Evolutionary conservation across 2,329 filamentous ascomycete species (phyloP), one percentile per base, ranked within the genome.

Genomic region (Polytolypa hystricis): DNA sequence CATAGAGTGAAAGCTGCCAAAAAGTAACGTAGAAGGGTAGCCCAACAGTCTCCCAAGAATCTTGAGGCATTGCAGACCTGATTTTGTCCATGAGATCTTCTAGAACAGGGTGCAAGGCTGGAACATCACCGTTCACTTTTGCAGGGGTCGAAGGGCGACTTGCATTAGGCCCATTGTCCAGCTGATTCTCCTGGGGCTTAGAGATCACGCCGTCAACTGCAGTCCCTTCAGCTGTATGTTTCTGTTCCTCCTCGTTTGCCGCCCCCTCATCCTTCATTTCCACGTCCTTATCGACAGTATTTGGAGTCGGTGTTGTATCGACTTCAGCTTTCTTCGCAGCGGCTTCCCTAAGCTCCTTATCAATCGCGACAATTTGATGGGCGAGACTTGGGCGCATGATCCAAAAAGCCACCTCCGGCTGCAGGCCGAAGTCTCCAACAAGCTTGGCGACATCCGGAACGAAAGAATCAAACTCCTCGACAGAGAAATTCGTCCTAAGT

Each of bases 21-120:
- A 98, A 98, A 0, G 82, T 83, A 29, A 83, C 76, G 52, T 85
- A 95, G 55, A 95, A 89, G 19, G 83, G 77, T 1, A 85, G 70
- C 29, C 77, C 86, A 35, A 95, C 72, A 33, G 74, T 74, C 8
- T 74, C 66, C 69, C 80, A 85, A 4, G 77, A 72, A 5, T 75
- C 70, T 2, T 72, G 60, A 1, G 81, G 73, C 8, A 84, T 56
- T 0, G 73, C 64, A 4, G 66, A 62, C 41, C 74, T 72, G 12
- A 94, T 71, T 19, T 77, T 70, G 6, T 81, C 73, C 39, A 87
- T 79, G 12, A 95, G 65, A 4, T 79, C 77, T 44, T 82, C 77
- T 33, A 96, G 70, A 2, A 83, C 73, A 16, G 81, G 77, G 45
- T 84, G 73, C 51, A 79, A 74, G 26, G 71, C 65, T 26, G 70